These are phyloP conservation scores for Boletales sp. DNA, from an alignment of 768 basidiomycete genomes.

Conservation along the genomic window DNA sequence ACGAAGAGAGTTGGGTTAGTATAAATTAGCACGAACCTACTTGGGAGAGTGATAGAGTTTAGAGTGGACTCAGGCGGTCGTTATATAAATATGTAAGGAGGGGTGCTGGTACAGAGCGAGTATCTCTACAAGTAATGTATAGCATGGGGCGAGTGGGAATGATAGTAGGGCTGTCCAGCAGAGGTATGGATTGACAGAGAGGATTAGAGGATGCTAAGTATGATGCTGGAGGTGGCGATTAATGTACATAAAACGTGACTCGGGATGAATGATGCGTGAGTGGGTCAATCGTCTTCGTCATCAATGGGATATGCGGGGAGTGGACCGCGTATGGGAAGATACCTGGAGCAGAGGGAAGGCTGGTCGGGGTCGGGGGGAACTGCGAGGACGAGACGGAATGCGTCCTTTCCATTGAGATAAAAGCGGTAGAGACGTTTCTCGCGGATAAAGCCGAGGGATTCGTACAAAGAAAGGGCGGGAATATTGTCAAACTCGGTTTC, in stretches of 20 bases:
- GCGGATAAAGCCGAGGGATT: constrained; percentile 89
- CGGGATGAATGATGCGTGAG: constrained; percentile 3
- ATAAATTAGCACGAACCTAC: constrained; percentile 16
- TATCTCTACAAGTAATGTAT: constrained; percentile 10
- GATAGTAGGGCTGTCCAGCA: neutral
- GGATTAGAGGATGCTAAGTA: constrained; percentile 12
- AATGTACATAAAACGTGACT: constrained; percentile 5
- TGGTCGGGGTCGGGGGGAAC: constrained; percentile 40
- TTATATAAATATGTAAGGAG: neutral
- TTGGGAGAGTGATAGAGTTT: neutral
- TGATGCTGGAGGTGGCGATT: constrained; percentile 4
- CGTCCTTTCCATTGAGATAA: constrained; percentile 97
- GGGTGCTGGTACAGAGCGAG: neutral
- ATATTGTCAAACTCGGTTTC: constrained; percentile 96
- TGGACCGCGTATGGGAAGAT: constrained; percentile 12
- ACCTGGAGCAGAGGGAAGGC: constrained; percentile 7
- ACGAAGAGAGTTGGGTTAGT: constrained; percentile 1
- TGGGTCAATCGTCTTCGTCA: constrained; percentile 23
- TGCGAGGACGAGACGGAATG: constrained; percentile 75
- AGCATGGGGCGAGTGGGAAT: neutral
- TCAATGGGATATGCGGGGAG: constrained; percentile 23
- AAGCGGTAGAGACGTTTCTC: constrained; percentile 94
- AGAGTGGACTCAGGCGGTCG: neutral
- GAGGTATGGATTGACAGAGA: neutral
- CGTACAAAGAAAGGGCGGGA: constrained; percentile 85